phyloP scores from a whole-genome alignment of 768 basidiomycete species.

The Cystobasidium onofrii region DNA sequence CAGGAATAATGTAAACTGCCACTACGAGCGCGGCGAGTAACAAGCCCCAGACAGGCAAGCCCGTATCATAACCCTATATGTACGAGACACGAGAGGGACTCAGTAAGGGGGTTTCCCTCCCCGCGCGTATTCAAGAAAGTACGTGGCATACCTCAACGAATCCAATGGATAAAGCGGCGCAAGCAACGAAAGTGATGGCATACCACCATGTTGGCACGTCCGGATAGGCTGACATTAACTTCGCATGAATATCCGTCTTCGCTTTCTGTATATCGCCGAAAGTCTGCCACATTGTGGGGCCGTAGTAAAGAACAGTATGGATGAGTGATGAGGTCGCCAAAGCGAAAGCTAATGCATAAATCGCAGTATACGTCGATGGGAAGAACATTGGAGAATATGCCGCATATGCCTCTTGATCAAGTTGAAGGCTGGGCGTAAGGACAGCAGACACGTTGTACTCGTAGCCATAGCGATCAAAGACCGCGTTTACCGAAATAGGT shows the following conservation, averaged over 20 bases:
- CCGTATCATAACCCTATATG: slow-evolving; percentile 76
- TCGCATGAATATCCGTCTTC: slow-evolving; percentile 87
- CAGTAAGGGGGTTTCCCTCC: too few species aligned
- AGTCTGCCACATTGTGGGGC: slow-evolving; percentile 62
- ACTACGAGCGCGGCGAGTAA: slow-evolving; percentile 63
- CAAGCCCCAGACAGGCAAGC: slow-evolving; percentile 78
- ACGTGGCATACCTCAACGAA: slow-evolving; percentile 50
- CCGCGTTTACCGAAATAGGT: slow-evolving; percentile 68
- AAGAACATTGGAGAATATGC: slow-evolving; percentile 84
- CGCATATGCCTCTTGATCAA: slow-evolving; percentile 69
- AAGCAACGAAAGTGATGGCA: slow-evolving; percentile 55
- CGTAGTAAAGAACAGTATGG: slow-evolving; percentile 80
- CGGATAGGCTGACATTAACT: slow-evolving; percentile 85
- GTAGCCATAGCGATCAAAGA: slow-evolving; percentile 76
- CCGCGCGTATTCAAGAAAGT: too few species aligned
- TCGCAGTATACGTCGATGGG: slow-evolving; percentile 77
- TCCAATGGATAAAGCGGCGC: slow-evolving; percentile 63
- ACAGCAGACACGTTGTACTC: slow-evolving; percentile 67
- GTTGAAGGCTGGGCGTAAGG: slow-evolving; percentile 56
- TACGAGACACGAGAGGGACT: too few species aligned
- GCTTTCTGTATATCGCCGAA: slow-evolving; percentile 66
- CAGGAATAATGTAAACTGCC: slow-evolving; percentile 75
- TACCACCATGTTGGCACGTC: slow-evolving; percentile 88
- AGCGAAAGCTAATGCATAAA: slow-evolving; percentile 78
- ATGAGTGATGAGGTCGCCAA: slow-evolving; percentile 75